A percentile compares a stretch with the other conserved stretches of the same genome.
Evolutionary conservation across 495 filamentous ascomycete species (phyloP).

Genomic region (Aspergillus saccharolyticus): DNA sequence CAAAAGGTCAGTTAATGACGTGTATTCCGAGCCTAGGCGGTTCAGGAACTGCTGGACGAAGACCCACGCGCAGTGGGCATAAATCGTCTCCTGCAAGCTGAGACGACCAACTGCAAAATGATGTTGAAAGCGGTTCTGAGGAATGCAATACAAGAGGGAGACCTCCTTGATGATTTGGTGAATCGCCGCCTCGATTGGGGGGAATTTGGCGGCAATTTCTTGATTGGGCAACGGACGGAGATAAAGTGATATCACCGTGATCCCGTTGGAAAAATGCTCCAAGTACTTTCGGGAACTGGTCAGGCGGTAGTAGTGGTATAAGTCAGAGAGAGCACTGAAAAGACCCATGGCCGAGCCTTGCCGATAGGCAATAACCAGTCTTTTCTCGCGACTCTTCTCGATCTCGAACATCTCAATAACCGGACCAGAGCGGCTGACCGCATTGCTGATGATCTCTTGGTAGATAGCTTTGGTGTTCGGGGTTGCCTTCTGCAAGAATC

Average conservation of each 20-base stretch:
- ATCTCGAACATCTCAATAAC: slow-evolving; percentile 98
- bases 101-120: slow-evolving; percentile 85
- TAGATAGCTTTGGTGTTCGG: slow-evolving; percentile 93
- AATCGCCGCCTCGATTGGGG: slow-evolving; percentile 86
- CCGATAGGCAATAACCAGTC: slow-evolving; percentile 89
- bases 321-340: slow-evolving; percentile 90
- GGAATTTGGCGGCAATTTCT: slow-evolving; percentile 51
- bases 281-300: slow-evolving; percentile 97
- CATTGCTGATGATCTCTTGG: slow-evolving; percentile 83
- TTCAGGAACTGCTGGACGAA: slow-evolving; percentile 98
- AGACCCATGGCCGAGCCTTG: slow-evolving; percentile 87
- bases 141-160: slow-evolving; percentile 94
- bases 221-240: slow-evolving; percentile 61
- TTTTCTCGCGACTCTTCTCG: slow-evolving; percentile 81
- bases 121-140: slow-evolving; percentile 88
- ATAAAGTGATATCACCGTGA: slow-evolving; percentile 94
- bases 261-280: slow-evolving; percentile 98
- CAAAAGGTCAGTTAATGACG: slow-evolving; percentile 73
- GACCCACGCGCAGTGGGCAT: slow-evolving; percentile 94
- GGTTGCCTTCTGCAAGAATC: slow-evolving; percentile 92
- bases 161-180: slow-evolving; percentile 99
- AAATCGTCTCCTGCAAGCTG: slow-evolving; percentile 94
- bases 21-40: slow-evolving; percentile 87
- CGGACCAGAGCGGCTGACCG: slow-evolving; percentile 76
- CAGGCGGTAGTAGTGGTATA: slow-evolving; percentile 98